Conservation (phyloP, 2,329 filamentous ascomycete genomes). For the Knoxdaviesia capensis region DNA sequence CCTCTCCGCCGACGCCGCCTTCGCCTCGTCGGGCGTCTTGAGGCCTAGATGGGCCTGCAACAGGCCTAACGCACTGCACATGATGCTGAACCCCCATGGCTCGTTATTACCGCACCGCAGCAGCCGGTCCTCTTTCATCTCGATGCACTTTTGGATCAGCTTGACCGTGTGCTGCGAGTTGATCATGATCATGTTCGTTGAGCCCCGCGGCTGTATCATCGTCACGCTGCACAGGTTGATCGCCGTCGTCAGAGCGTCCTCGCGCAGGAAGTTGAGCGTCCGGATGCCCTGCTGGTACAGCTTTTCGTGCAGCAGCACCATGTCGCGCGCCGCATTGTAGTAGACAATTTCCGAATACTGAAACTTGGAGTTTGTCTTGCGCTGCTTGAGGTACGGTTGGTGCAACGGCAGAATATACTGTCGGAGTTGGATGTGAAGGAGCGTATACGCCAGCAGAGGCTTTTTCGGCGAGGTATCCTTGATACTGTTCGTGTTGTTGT, state of each 20-base stretch:
- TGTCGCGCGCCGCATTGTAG: slow-evolving; percentile 40
- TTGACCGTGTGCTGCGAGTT: slow-evolving; percentile 38
- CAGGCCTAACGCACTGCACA: slow-evolving; percentile 38
- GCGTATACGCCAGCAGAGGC: slow-evolving; percentile 35
- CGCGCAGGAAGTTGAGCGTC: slow-evolving; percentile 37
- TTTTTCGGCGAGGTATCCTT: slow-evolving; percentile 20
- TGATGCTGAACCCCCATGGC: slow-evolving; percentile 43
- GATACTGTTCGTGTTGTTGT: slow-evolving; percentile 11
- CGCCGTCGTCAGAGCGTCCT: slow-evolving; percentile 37
- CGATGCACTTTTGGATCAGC: slow-evolving; percentile 39
- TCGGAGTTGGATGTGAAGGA: slow-evolving; percentile 38
- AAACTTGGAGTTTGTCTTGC: slow-evolving; percentile 38
- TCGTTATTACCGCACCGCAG: slow-evolving; percentile 43
- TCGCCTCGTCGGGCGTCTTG: slow-evolving; percentile 34
- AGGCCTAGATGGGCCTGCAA: slow-evolving; percentile 37
- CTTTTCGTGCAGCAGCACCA: slow-evolving; percentile 40
- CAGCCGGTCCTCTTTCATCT: slow-evolving; percentile 39
- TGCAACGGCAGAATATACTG: slow-evolving; percentile 43
- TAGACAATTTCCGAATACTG: slow-evolving; percentile 43
- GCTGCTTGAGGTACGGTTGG: slow-evolving; percentile 38
- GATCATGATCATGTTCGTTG: slow-evolving; percentile 41
- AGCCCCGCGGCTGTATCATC: slow-evolving; percentile 36
- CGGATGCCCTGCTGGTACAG: slow-evolving; percentile 37
- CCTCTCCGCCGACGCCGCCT: slow-evolving; percentile 35
- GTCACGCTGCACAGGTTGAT: slow-evolving; percentile 42